Conservation (phyloP, 1,139 yeast species). For the Blastobotrys aristatus region DNA sequence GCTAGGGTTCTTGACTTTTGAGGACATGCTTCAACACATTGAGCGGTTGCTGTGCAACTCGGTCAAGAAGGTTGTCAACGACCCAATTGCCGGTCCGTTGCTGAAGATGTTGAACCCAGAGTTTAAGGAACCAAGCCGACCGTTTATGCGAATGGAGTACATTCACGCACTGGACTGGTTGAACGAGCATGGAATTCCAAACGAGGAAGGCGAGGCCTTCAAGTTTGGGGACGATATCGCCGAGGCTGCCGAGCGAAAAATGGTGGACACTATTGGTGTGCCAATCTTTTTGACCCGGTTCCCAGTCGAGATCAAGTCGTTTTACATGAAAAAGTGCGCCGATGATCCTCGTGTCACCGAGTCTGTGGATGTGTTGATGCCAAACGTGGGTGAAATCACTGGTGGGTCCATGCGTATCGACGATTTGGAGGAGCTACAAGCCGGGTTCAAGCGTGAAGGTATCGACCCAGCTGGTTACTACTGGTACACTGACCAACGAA, state of each 20-base stretch:
- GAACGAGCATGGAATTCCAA: slow-evolving; percentile 87
- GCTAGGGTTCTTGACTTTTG: slow-evolving; percentile 79
- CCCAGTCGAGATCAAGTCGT: slow-evolving; percentile 96
- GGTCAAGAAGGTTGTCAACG: slow-evolving; percentile 73
- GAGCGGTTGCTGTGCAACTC: slow-evolving; percentile 70
- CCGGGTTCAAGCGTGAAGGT: slow-evolving; percentile 88
- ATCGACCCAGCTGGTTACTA: slow-evolving; percentile 77
- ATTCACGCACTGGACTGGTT: slow-evolving; percentile 92
- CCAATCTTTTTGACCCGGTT: slow-evolving; percentile 89
- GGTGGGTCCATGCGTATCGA: slow-evolving; percentile 99
- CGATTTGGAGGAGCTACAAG: slow-evolving; percentile 73
- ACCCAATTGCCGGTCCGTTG: slow-evolving; percentile 88
- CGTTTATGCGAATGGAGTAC: slow-evolving; percentile 90
- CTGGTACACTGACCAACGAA: slow-evolving; percentile 95
- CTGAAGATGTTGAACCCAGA: slow-evolving; percentile 88
- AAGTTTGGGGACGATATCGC: slow-evolving; percentile 98
- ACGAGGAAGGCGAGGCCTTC: slow-evolving; percentile 90
- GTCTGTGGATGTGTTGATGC: slow-evolving; percentile 97
- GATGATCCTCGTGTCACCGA: slow-evolving; percentile 96
- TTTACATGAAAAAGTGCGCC: slow-evolving; percentile 90
- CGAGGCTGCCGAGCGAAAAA: slow-evolving; percentile 98
- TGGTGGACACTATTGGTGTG: slow-evolving; percentile 90
- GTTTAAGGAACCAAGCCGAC: slow-evolving; percentile 73
- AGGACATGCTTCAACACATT: slow-evolving; percentile 77
- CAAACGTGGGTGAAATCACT: slow-evolving; percentile 95